Percentiles rank a stretch among this genome's conserved stretches.
phyloP scores from a whole-genome alignment of 164 flowering plant genomes.

The Piper betle region DNA sequence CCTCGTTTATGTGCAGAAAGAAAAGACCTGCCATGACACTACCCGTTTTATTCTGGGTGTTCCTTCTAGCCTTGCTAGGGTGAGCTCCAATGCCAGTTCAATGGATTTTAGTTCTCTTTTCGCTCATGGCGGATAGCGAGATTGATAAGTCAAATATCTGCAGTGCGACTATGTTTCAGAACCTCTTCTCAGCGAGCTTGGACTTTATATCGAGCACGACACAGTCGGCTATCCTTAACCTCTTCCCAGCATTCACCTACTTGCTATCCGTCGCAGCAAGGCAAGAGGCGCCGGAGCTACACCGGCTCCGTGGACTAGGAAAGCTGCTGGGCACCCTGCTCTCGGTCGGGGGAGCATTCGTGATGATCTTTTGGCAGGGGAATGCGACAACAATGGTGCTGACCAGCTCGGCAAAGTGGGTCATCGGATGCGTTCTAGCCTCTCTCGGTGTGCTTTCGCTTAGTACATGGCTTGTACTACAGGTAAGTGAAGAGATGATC shows the following conservation, averaged over 20 bases:
- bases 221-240: constrained; percentile 10
- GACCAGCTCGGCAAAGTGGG: constrained; percentile 1
- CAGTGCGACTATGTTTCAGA: constrained; percentile 12
- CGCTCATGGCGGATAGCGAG: background rate
- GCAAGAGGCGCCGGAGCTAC: constrained; percentile 9
- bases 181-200: constrained; percentile 11
- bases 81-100: background rate
- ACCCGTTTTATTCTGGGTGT: constrained; percentile 7
- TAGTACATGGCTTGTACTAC: constrained; percentile 11
- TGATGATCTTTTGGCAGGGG: constrained; percentile 7
- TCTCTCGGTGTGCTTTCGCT: constrained; percentile 6
- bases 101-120: background rate
- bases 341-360: constrained; percentile 7
- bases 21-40: constrained; percentile 8
- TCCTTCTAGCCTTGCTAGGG: constrained; percentile 9
- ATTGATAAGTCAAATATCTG: background rate
- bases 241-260: constrained; percentile 12
- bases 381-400: background rate
- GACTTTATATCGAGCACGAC: constrained; percentile 10
- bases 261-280: constrained; percentile 6
- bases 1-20: constrained; percentile 4
- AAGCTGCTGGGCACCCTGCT: constrained; percentile 7
- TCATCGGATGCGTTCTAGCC: constrained; percentile 7
- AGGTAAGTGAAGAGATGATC: constrained; percentile 1
- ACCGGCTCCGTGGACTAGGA: constrained; percentile 8